Evolutionary conservation across 1,139 yeast genomes (phyloP), one percentile per base, ranked within the genome.

Genomic region (Candida labiduridarum): DNA sequence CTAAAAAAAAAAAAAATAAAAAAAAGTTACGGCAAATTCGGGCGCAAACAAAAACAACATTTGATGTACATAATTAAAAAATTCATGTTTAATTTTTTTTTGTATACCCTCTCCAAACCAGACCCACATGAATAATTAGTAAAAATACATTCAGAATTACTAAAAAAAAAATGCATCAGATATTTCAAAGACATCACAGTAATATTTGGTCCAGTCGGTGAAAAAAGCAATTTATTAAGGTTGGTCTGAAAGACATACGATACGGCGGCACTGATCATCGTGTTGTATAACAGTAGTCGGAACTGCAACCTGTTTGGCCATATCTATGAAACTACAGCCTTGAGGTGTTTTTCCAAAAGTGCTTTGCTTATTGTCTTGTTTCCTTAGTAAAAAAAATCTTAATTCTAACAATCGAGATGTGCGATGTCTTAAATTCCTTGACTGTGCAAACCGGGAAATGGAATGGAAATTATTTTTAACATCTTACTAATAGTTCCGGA

Each of bases 21-120:
- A 18, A 36, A 36, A 19, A 22, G 41, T n/a, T 38, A 38, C 41
- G 41, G 41, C 7, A 38, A 15, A 12, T 5, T 22, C 41, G 41
- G 41, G 41, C 41, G 25, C 41, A 38, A 19, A 22, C 41, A 38
- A 22, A 38, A 22, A 38, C 41, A 19, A 12, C 41, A 7, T 25
- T 25, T 4, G 22, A 38, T 38, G 41, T 38, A 38, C 7, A 29
- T 25, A 22, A 38, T 38, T 38, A 38, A 36, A 31, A 30, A 31
- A 31, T 2, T n/a, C 35, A 12, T 25, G 29, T 25, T 25, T 25
- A 4, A 9, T 25, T 25, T 25, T 25, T 25, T 25, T 25, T 25
- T 25, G 29, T 25, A 25, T 25, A 25, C 29, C 29, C 8, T 25
- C 27, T 36, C 15, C 41, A 19, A 38, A 38, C 30, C 41, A 22